Evolutionary conservation across 371 early-diverging fungal species (phyloP), one percentile per base, ranked within the genome.

Genomic region (Rhizomucor pusillus): DNA sequence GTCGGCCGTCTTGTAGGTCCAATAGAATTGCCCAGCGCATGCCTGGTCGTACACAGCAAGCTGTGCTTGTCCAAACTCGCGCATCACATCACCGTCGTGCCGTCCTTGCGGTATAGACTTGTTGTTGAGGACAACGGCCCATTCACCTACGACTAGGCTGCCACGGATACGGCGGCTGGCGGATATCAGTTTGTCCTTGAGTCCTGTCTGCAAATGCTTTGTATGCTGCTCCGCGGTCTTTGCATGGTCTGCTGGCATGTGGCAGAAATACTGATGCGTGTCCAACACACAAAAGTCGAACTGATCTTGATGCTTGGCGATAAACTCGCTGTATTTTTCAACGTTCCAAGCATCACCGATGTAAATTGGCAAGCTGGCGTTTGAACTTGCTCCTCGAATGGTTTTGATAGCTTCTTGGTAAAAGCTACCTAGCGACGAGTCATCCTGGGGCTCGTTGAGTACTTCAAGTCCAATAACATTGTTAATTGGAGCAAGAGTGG

Each of bases 201-300:
- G 36, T 10, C 50, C 45, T 10, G 56, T 56, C 5, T 50, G 47
- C 18, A 63, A 40, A 18, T 52, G 22, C 37, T 56, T 47, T 7
- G 51, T 59, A 34, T 62, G 69, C 35, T 57, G 54, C 18, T 56
- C 52, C 14, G 62, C 69, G 1, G 58, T 43, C 49, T 57, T 54
- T 7, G 52, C 52, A 39, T 69, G 63, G 36, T 63, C 63, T 6
- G 44, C 54, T 35, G 52, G 48, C 35, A 19, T 65, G 47, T 68
- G 62, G 19, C 65, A 65, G 54, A 69, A 69, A 43, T 59, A 65
- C 46, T 64, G 62, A 49, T 69, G 69, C 3, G 65, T 61, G 39
- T 69, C 69, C 10, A 69, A 34, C 1, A 69, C 65, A 19, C 58
- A 48, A 47, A 69, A 65, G 14, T 55, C 52, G 7, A 48, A 34